phyloP scores from a whole-genome alignment of 495 filamentous ascomycete species.

The Daldinia bambusicola region DNA sequence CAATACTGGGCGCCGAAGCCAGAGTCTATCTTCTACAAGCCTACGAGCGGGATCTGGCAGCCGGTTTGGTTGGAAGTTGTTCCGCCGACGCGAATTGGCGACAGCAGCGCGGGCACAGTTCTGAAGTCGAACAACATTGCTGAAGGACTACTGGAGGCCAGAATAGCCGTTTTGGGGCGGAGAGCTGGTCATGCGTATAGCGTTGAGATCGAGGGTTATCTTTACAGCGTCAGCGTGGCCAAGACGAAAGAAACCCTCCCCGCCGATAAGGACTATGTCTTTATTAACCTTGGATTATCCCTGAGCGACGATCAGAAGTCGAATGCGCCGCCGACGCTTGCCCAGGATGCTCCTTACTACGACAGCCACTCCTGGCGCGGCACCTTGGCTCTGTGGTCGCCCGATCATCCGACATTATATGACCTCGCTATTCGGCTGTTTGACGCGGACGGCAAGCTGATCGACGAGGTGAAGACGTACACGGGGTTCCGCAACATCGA shows the following conservation, averaged over 20 bases:
- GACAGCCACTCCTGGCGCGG: constrained; percentile 44
- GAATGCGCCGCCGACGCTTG: constrained; percentile 36
- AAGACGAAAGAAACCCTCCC: constrained; percentile 48
- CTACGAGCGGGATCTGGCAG: constrained; percentile 72
- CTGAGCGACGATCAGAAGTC: constrained; percentile 52
- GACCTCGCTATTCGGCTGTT: constrained; percentile 59
- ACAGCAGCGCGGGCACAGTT: constrained; percentile 48
- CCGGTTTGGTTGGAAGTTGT: constrained; percentile 69
- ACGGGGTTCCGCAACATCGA: constrained; percentile 68
- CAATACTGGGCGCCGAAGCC: constrained; percentile 60
- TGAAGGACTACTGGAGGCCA: constrained; percentile 41
- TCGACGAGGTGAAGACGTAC: constrained; percentile 65
- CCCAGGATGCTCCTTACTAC: constrained; percentile 31
- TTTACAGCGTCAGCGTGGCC: constrained; percentile 45
- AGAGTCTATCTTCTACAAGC: constrained; percentile 70
- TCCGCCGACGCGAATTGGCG: constrained; percentile 52
- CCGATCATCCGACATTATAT: constrained; percentile 65
- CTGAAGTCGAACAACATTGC: constrained; percentile 47
- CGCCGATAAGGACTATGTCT: constrained; percentile 51
- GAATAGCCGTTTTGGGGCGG: constrained; percentile 43
- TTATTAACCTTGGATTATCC: constrained; percentile 60
- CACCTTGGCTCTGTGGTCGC: constrained; percentile 62
- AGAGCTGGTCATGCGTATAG: constrained; percentile 45
- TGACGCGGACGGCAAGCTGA: constrained; percentile 49
- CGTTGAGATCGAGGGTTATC: constrained; percentile 48